phyloP scores from a whole-genome alignment of 176 grass and related monocot genomes.

The Pontederia crassipes region DNA sequence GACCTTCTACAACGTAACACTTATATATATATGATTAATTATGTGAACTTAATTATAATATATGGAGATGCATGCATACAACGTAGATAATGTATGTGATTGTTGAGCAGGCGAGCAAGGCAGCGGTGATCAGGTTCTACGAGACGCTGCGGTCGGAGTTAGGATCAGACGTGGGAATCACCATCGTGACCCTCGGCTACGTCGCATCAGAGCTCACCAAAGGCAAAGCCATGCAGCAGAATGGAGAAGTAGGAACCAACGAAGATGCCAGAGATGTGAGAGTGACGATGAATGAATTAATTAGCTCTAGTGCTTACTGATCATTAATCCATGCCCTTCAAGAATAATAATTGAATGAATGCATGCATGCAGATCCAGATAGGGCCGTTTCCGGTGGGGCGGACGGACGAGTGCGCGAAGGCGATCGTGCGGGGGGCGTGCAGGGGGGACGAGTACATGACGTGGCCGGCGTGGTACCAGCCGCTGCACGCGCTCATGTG shows the following conservation, averaged over 20 bases:
- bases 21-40: too few species aligned
- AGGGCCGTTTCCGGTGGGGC: conserved; percentile 39
- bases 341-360: background rate
- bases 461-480: conserved; percentile 45
- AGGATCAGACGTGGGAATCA: conserved; percentile 33
- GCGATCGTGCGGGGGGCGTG: conserved; percentile 26
- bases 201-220: conserved; percentile 60
- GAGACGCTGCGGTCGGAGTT: conserved; percentile 46
- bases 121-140: conserved; percentile 58
- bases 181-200: conserved; percentile 50
- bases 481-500: conserved; percentile 42
- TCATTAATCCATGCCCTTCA: too few species aligned
- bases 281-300: too few species aligned
- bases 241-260: conserved; percentile 33
- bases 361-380: conserved; percentile 34
- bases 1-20: conserved; percentile 50
- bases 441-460: conserved; percentile 34
- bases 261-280: conserved; percentile 43
- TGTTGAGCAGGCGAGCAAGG: conserved; percentile 45
- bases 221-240: conserved; percentile 29
- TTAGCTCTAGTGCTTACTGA: too few species aligned
- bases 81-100: too few species aligned
- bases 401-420: conserved; percentile 39
- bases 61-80: too few species aligned
- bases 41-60: too few species aligned